These are phyloP conservation scores for Fonsecaea pedrosoi DNA, from an alignment of 2,329 filamentous ascomycete species.

Conservation along the genomic window DNA sequence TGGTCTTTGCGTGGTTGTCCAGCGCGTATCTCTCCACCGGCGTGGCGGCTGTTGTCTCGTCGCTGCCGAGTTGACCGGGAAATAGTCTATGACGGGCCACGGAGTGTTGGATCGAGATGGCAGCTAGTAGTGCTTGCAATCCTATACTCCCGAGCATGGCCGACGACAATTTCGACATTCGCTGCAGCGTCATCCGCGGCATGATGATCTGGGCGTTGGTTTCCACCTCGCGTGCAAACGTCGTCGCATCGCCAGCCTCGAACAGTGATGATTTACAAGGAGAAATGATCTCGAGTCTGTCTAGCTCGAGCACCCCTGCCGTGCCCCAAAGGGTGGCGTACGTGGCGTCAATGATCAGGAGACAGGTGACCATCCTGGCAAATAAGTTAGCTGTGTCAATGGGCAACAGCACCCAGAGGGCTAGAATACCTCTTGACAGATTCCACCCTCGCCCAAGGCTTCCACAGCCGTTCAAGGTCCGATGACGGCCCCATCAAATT, in stretches of 20 bases:
- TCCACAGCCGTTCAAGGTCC: conserved; percentile 8
- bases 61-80: background rate
- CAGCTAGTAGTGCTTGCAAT: conserved; percentile 1
- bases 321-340: conserved; percentile 8
- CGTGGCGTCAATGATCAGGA: conserved; percentile 14
- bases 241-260: background rate
- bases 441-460: conserved; percentile 18
- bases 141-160: background rate
- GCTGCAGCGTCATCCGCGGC: background rate
- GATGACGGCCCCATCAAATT: conserved; percentile 6
- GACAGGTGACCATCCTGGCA: conserved; percentile 2
- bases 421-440: conserved; percentile 8
- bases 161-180: background rate
- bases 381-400: too few relatives aligned
- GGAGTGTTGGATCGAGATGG: background rate
- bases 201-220: background rate
- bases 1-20: conserved; percentile 8
- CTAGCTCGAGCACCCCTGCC: conserved; percentile 10
- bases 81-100: conserved; percentile 6
- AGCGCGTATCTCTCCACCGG: conserved; percentile 4
- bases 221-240: conserved; percentile 4
- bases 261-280: conserved; percentile 14
- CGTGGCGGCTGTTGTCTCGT: background rate
- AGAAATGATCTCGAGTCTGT: conserved; percentile 10
- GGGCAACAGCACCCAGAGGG: too few relatives aligned